phyloP scores from a whole-genome alignment of 257 asterid genomes.

The Cruciata laevipes region DNA sequence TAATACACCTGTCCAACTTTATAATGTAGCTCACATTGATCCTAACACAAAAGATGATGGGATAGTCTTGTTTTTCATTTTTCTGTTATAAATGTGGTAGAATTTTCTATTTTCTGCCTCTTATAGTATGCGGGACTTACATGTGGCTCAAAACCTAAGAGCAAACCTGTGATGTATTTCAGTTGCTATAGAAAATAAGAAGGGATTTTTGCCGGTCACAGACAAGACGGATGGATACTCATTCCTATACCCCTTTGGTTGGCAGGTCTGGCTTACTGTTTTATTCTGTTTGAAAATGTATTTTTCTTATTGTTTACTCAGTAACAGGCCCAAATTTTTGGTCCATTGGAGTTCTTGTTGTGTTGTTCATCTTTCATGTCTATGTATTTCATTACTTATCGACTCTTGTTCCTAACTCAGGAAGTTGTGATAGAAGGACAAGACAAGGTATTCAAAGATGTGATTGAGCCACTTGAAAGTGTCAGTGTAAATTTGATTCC shows the following conservation, averaged over 20 bases:
- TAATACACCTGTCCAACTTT: too few species aligned
- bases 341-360: too few species aligned
- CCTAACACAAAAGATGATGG: background rate
- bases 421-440: slow-evolving; percentile 84
- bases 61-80: background rate
- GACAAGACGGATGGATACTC: slow-evolving; percentile 84
- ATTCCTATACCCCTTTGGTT: slow-evolving; percentile 81
- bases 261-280: slow-evolving; percentile 56
- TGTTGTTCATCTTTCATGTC: background rate
- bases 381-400: background rate
- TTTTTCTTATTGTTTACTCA: background rate
- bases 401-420: slow-evolving; percentile 30
- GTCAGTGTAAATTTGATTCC: slow-evolving; percentile 78
- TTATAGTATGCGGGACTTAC: slow-evolving; percentile 9
- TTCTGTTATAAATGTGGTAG: background rate
- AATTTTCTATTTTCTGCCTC: slow-evolving; percentile 4
- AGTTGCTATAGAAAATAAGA: slow-evolving; percentile 90
- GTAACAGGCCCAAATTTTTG: background rate
- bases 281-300: slow-evolving; percentile 1
- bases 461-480: slow-evolving; percentile 89
- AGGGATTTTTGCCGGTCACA: slow-evolving; percentile 64
- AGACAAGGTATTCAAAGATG: slow-evolving; percentile 95
- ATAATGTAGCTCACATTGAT: background rate
- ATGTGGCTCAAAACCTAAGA: slow-evolving; percentile 41
- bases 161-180: slow-evolving; percentile 57